These are phyloP conservation scores for Cryptococcus sp. DNA, from an alignment of 1,284 basidiomycete species.

Conservation along the genomic window DNA sequence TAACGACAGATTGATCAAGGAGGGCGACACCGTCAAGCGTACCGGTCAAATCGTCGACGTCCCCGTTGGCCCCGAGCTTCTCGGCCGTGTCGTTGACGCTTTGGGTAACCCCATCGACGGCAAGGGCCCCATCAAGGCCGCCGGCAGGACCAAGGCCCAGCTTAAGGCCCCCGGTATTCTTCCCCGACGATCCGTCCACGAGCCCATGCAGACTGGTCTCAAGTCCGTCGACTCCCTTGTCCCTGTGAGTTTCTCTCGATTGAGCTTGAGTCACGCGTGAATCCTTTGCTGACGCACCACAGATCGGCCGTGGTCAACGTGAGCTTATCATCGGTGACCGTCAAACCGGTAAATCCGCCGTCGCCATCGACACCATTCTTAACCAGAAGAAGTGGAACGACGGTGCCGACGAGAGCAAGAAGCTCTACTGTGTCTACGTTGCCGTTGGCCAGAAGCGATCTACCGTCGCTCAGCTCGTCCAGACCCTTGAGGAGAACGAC, in stretches of 20 bases:
- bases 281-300: constrained; percentile 10
- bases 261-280: background rate
- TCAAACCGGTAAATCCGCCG: constrained; percentile 94
- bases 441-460: constrained; percentile 99
- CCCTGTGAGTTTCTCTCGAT: constrained; percentile 56
- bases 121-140: constrained; percentile 93
- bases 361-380: constrained; percentile 98
- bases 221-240: constrained; percentile 99
- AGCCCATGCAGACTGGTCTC: constrained; percentile 99
- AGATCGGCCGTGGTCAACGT: constrained; percentile 99
- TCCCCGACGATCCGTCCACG: constrained; percentile 98
- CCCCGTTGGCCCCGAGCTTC: constrained; percentile 91
- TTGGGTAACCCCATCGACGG: constrained; percentile 99
- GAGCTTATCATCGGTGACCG: constrained; percentile 99
- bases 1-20: constrained; percentile 99
- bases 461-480: constrained; percentile 97
- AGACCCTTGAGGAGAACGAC: constrained; percentile 99
- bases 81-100: constrained; percentile 98
- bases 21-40: constrained; percentile 99
- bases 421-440: constrained; percentile 99
- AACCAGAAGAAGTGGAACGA: constrained; percentile 99
- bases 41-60: constrained; percentile 99
- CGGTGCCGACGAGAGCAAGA: constrained; percentile 91
- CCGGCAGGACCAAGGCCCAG: constrained; percentile 92
- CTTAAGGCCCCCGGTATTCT: constrained; percentile 99